Conservation (phyloP, 306 rosid genomes). For the Pachyrhizus erosus region DNA sequence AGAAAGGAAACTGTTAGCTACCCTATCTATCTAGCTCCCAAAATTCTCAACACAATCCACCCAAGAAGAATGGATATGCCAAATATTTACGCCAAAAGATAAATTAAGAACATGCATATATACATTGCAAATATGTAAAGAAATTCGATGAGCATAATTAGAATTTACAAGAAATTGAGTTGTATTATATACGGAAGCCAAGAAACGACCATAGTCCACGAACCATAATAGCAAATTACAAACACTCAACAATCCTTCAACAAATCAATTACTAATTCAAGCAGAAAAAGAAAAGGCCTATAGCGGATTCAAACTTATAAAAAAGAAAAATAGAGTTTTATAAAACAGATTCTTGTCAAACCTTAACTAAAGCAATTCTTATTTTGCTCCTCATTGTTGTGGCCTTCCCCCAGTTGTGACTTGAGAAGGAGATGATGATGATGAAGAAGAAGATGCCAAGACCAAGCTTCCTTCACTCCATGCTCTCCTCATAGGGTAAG, state of each 20-base stretch:
- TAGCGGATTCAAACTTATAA: neutral
- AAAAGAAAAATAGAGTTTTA: neutral
- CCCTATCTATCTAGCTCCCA: neutral
- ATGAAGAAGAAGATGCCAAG: constrained; percentile 35
- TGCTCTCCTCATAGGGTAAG: constrained; percentile 63
- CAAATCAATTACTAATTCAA: neutral
- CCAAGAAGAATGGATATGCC: neutral
- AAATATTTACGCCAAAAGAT: neutral
- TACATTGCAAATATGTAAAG: neutral
- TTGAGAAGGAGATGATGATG: neutral
- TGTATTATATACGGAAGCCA: neutral
- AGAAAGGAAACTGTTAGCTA: neutral
- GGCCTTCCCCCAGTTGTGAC: neutral
- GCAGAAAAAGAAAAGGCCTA: neutral
- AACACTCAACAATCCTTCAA: neutral
- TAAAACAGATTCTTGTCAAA: neutral
- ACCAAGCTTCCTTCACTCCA: constrained; percentile 63
- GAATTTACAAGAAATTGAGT: constrained; percentile 19
- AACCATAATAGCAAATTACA: neutral
- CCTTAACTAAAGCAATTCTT: constrained; percentile 34
- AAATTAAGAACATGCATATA: neutral
- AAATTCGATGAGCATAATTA: constrained; percentile 32
- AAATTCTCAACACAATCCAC: neutral
- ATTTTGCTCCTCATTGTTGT: constrained; percentile 2
- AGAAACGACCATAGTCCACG: neutral